Evolutionary conservation across 177 flowering plant genomes (phyloP).

Genomic region (Vitis hybrid): DNA sequence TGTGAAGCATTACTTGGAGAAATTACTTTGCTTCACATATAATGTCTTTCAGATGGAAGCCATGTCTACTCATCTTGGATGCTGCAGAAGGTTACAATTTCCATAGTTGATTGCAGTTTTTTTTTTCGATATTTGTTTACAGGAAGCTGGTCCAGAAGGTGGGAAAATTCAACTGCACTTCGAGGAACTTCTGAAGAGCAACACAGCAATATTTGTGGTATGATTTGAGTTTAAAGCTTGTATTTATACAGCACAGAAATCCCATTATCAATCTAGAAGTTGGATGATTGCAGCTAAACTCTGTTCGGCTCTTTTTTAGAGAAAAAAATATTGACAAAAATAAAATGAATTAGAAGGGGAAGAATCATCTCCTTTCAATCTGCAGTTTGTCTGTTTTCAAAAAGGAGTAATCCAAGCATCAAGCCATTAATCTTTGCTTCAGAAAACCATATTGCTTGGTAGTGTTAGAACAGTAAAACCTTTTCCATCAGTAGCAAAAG

Average conservation of each 20-base stretch:
- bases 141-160: conserved; percentile 95
- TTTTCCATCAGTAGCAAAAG: too few relatives aligned
- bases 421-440: too few relatives aligned
- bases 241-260: background rate
- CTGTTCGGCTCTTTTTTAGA: too few relatives aligned
- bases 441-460: too few relatives aligned
- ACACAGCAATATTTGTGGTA: conserved; percentile 81
- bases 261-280: too few relatives aligned
- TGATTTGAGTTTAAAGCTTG: conserved; percentile 13
- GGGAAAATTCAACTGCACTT: conserved; percentile 90
- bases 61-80: background rate
- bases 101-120: background rate
- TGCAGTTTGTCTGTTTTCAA: too few relatives aligned
- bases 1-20: background rate
- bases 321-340: too few relatives aligned
- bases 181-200: conserved; percentile 90
- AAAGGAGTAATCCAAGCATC: too few relatives aligned
- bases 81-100: background rate
- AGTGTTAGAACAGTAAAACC: too few relatives aligned
- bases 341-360: too few relatives aligned
- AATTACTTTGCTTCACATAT: background rate
- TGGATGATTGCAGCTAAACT: too few relatives aligned
- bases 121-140: conserved; percentile 14
- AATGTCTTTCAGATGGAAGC: background rate
- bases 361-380: too few relatives aligned